phyloP scores from a whole-genome alignment of 805 yeast species.

The Martiniozyma abietophila region DNA sequence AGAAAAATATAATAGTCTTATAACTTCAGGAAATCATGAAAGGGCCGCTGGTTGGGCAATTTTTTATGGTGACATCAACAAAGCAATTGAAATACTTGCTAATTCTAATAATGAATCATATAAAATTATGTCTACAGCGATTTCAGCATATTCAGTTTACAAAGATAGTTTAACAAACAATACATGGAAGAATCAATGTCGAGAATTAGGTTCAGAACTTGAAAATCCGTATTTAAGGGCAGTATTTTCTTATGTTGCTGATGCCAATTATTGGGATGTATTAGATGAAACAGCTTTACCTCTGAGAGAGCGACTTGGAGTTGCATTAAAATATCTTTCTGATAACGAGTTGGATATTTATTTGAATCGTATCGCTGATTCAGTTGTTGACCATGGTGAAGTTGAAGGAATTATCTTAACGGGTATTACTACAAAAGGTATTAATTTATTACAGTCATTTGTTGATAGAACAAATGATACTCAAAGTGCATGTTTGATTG shows the following conservation, averaged over 20 bases:
- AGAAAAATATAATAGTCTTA: constrained; percentile 48
- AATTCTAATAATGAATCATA: constrained; percentile 63
- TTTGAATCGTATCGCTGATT: constrained; percentile 57
- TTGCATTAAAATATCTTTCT: constrained; percentile 76
- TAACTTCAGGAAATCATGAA: constrained; percentile 53
- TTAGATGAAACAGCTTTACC: constrained; percentile 85
- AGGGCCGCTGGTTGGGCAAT: constrained; percentile 98
- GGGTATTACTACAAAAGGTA: constrained; percentile 83
- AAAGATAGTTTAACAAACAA: constrained; percentile 49
- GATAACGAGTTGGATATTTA: constrained; percentile 71
- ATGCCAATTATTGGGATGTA: constrained; percentile 94
- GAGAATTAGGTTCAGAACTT: constrained; percentile 77
- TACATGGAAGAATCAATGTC: constrained; percentile 90
- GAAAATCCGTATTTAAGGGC: constrained; percentile 87
- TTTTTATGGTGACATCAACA: constrained; percentile 77
- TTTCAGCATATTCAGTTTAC: constrained; percentile 78
- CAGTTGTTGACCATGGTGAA: constrained; percentile 71
- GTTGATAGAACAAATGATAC: constrained; percentile 85
- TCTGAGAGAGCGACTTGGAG: constrained; percentile 78
- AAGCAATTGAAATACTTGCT: constrained; percentile 72
- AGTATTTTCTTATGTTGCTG: constrained; percentile 87
- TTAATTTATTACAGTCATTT: constrained; percentile 73
- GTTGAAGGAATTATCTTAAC: constrained; percentile 85
- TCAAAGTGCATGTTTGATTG: constrained; percentile 81
- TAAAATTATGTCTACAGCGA: constrained; percentile 82